Base-by-base conservation (phyloP, 2,329 filamentous ascomycete species). In the Chalaropsis ovoidea region DNA sequence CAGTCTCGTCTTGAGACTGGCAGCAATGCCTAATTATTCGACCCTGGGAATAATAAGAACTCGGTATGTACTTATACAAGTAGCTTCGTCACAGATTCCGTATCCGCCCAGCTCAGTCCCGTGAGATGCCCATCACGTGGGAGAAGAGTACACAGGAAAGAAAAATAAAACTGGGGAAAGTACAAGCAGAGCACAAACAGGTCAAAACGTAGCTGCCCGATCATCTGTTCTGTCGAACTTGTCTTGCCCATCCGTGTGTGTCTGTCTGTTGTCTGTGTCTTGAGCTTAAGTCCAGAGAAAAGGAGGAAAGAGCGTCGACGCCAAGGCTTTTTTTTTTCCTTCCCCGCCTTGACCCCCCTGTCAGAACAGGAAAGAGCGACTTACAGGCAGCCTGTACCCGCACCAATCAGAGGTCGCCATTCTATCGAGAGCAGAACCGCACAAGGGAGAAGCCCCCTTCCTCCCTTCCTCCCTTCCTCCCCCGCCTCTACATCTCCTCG, bases 261-360 rank as follows among this genome's bases (percentile, higher is more conserved):
- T 31, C 52, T 15, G 22, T 56, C 22, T 35, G 24, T 39, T 17
- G 31, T 58, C 52, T 22, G 27, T 58, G 52, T 58, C 52, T 58
- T 58, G 35, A 58, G 24, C 52, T 58, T 58, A 58, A 58, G 52
- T 58, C 52, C 24, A 58, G 52, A 58, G 31, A 58, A 58, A 58
- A n/a, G 15, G 15, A 58, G 52, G 52, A 31, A 58, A 35, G 52
- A 58, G 27, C 52, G 24, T 13, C 24, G 2, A 58, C 27, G 52
- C 52, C 52, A 58, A 39, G 27, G 17, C 27, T 22, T 35, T 13
- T n/a, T 39, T n/a, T n/a, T 58, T 58, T 11, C 27, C 17, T 35
- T 58, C 54, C 52, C 52, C 52, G 11, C 52, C 27, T 58, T 58
- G 13, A 19, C 27, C 11, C 27, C 52, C 52, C 15, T 7, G 52